Percentiles rank a stretch among this genome's conserved stretches.
Evolutionary conservation across 441 rosid species (phyloP).

Genomic region (Jatropha podagrica): DNA sequence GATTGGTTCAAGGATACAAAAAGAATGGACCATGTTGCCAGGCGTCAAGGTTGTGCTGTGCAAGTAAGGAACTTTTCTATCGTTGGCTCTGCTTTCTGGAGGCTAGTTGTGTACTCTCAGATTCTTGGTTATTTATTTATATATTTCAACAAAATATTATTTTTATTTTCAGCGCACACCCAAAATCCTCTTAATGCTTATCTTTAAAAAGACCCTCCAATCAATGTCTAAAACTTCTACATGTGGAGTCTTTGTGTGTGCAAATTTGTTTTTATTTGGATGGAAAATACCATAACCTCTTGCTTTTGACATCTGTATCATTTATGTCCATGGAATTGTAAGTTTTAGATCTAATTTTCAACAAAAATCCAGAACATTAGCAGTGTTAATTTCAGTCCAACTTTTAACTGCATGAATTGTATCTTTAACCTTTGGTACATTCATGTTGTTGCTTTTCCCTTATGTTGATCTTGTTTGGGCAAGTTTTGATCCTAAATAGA

Average conservation of each 20-base stretch:
- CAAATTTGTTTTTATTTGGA: not conserved
- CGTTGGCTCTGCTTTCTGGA: not conserved
- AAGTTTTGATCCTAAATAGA: not conserved
- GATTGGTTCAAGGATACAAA: slow-evolving; percentile 99
- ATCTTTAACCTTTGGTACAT: not conserved
- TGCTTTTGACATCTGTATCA: not conserved
- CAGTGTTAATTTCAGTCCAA: not conserved
- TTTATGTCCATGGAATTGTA: not conserved
- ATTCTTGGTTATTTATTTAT: not conserved
- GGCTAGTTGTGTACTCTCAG: not conserved
- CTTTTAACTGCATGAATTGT: not conserved
- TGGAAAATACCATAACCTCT: not conserved
- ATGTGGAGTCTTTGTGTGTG: not conserved
- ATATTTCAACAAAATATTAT: not conserved
- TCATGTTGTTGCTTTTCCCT: not conserved
- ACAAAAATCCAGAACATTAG: not conserved
- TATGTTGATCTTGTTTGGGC: not conserved
- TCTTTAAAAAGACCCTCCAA: not conserved
- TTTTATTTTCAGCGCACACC: not conserved
- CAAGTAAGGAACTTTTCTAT: slow-evolving; percentile 49
- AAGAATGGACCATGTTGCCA: slow-evolving; percentile 96
- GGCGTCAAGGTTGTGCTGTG: slow-evolving; percentile 94
- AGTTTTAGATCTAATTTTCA: not conserved
- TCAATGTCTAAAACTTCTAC: not conserved
- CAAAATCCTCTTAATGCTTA: not conserved